Conservation (phyloP, 2,329 filamentous ascomycete species). For the Pestalotiopsis sp. region DNA sequence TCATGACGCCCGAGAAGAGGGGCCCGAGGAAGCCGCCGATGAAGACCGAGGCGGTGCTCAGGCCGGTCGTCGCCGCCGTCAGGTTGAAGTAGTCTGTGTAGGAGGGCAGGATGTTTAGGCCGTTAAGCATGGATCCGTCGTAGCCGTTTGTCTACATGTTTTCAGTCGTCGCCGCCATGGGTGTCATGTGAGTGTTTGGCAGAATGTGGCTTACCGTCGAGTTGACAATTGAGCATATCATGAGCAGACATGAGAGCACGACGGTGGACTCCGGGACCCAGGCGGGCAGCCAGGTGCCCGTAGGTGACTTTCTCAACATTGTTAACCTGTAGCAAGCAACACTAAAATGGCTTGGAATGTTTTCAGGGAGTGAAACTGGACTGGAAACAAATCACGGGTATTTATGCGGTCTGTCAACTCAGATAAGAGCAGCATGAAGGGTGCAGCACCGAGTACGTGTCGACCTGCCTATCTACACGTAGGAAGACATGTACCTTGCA, state of each 20-base stretch:
- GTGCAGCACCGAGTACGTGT: not conserved
- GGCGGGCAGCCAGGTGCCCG: slow-evolving; percentile 48
- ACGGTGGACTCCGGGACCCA: slow-evolving; percentile 45
- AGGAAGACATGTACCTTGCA: not conserved
- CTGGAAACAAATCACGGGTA: not conserved
- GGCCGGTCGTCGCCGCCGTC: slow-evolving; percentile 50
- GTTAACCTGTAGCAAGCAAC: not conserved
- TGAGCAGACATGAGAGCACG: slow-evolving; percentile 39
- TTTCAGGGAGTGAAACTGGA: not conserved
- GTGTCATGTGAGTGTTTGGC: not conserved
- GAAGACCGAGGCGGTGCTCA: slow-evolving; percentile 58
- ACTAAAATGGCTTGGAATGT: not conserved
- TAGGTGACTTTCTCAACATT: slow-evolving; percentile 35
- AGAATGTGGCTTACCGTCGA: slow-evolving; percentile 36
- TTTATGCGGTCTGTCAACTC: not conserved
- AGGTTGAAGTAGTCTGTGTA: slow-evolving; percentile 59
- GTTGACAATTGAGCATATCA: slow-evolving; percentile 46
- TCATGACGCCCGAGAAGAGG: slow-evolving; percentile 41
- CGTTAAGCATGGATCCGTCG: slow-evolving; percentile 56
- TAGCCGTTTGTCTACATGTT: slow-evolving; percentile 34
- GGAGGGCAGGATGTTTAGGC: slow-evolving; percentile 57
- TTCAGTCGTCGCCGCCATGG: not conserved
- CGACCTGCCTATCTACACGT: not conserved
- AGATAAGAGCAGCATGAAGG: not conserved
- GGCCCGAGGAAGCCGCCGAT: slow-evolving; percentile 51